Conservation (phyloP, 768 basidiomycete species). For the Leccinum fibrillosum region DNA sequence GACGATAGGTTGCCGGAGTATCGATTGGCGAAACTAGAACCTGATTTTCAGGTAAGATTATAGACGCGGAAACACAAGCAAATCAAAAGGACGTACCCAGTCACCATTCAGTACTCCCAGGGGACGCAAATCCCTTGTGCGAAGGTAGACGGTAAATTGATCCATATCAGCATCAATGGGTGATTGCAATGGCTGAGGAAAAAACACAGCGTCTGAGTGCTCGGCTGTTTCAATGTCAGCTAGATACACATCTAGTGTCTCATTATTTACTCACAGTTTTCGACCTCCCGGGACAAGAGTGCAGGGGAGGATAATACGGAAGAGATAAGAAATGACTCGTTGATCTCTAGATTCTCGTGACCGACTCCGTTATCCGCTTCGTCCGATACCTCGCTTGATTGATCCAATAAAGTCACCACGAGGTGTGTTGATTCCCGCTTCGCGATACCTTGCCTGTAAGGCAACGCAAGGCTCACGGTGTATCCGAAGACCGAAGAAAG, state of each 20-base stretch:
- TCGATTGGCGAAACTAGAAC: constrained; percentile 44
- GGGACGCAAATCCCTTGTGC: constrained; percentile 58
- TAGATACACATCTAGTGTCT: not conserved
- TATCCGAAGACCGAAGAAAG: constrained; percentile 34
- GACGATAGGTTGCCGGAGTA: constrained; percentile 38
- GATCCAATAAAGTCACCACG: constrained; percentile 40
- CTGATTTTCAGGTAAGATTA: constrained; percentile 33
- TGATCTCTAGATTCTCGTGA: constrained; percentile 60
- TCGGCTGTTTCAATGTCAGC: not conserved
- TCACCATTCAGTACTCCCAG: constrained; percentile 71
- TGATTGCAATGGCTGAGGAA: constrained; percentile 30
- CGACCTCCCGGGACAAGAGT: constrained; percentile 7
- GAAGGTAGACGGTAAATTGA: constrained; percentile 57
- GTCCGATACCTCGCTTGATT: constrained; percentile 1
- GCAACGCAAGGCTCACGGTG: constrained; percentile 59
- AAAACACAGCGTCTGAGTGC: constrained; percentile 21
- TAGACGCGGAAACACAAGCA: not conserved
- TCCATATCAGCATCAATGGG: constrained; percentile 39
- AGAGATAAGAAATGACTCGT: constrained; percentile 65
- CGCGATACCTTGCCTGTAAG: constrained; percentile 69
- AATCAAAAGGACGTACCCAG: constrained; percentile 53
- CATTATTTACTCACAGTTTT: constrained; percentile 5
- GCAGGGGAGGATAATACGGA: constrained; percentile 35
- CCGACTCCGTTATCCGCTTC: constrained; percentile 9
- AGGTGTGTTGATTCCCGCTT: constrained; percentile 49